phyloP scores from a whole-genome alignment of 2,329 filamentous ascomycete genomes.

The Colletotrichum navitas region DNA sequence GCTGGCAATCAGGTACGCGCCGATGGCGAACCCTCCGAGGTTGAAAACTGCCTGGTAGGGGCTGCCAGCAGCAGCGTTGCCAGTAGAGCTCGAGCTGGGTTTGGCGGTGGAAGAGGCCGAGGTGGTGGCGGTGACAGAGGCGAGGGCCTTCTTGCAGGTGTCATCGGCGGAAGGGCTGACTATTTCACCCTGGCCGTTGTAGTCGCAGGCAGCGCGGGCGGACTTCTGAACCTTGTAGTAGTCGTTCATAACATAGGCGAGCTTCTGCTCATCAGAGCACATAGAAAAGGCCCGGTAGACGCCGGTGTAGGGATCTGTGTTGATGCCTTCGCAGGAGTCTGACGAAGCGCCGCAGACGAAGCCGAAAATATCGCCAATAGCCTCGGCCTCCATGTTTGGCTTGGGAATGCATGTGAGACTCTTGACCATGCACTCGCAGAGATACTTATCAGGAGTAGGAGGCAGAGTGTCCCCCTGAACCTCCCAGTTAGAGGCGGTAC shows the following conservation, averaged over 20 bases:
- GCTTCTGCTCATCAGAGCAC: conserved; percentile 77
- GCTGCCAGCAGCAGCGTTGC: conserved; percentile 43
- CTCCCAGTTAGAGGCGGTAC: conserved; percentile 73
- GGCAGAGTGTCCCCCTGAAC: conserved; percentile 77
- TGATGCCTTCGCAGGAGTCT: conserved; percentile 75
- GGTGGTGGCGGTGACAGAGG: conserved; percentile 63
- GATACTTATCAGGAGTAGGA: conserved; percentile 80
- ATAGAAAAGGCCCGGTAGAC: conserved; percentile 83
- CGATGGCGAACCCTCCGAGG: conserved; percentile 62
- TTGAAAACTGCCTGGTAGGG: conserved; percentile 58
- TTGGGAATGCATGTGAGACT: conserved; percentile 79
- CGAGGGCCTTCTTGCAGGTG: conserved; percentile 70
- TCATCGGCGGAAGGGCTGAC: conserved; percentile 62
- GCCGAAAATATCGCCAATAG: conserved; percentile 78
- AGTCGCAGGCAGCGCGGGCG: conserved; percentile 73
- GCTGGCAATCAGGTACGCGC: conserved; percentile 65
- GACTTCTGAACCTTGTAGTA: conserved; percentile 75
- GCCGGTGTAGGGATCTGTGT: conserved; percentile 73
- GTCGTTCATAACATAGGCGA: conserved; percentile 79
- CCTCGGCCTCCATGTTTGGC: conserved; percentile 65
- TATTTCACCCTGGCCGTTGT: conserved; percentile 73
- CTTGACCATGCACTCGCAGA: conserved; percentile 89
- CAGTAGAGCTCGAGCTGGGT: conserved; percentile 31
- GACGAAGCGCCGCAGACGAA: conserved; percentile 74
- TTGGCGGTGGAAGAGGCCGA: conserved; percentile 50